phyloP scores from a whole-genome alignment of 1,284 basidiomycete genomes.

The Heterobasidion parviporum region DNA sequence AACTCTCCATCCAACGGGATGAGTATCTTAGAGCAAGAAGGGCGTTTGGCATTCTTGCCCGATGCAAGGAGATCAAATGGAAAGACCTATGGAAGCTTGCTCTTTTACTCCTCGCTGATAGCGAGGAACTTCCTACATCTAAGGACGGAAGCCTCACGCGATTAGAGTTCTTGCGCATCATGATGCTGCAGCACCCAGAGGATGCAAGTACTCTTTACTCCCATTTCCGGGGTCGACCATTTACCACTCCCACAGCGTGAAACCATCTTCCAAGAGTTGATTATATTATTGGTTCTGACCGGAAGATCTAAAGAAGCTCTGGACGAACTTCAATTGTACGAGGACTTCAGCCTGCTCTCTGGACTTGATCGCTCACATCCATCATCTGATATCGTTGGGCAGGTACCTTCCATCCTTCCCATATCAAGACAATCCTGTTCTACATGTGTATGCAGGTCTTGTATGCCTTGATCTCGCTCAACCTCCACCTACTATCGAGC shows the following conservation, averaged over 20 bases:
- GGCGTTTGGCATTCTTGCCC: conserved; percentile 76
- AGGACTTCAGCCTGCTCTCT: conserved; percentile 4
- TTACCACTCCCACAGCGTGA: conserved; percentile 47
- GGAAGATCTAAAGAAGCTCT: conserved; percentile 61
- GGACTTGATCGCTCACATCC: neutral
- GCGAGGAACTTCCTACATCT: conserved; percentile 14
- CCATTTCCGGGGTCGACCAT: neutral
- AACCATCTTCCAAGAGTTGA: conserved; percentile 64
- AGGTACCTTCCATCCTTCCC: conserved; percentile 83
- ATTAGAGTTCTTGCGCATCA: conserved; percentile 54
- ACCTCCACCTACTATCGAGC: conserved; percentile 7
- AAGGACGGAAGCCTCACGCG: conserved; percentile 17
- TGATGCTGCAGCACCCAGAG: conserved; percentile 60
- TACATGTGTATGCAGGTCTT: conserved; percentile 80
- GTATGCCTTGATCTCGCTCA: conserved; percentile 57
- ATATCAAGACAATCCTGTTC: conserved; percentile 69
- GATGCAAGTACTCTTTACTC: conserved; percentile 37
- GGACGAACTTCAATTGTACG: conserved; percentile 80
- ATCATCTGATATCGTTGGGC: conserved; percentile 1
- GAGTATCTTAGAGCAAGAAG: conserved; percentile 61
- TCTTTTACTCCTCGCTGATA: conserved; percentile 42
- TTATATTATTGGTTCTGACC: conserved; percentile 55
- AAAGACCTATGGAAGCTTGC: conserved; percentile 68
- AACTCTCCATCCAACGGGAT: conserved; percentile 62
- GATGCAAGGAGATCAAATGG: conserved; percentile 81